Evolutionary conservation across 192 early-diverging fungal genomes (phyloP), one percentile per base, ranked within the genome.

Genomic region (Coemansia asiatica): DNA sequence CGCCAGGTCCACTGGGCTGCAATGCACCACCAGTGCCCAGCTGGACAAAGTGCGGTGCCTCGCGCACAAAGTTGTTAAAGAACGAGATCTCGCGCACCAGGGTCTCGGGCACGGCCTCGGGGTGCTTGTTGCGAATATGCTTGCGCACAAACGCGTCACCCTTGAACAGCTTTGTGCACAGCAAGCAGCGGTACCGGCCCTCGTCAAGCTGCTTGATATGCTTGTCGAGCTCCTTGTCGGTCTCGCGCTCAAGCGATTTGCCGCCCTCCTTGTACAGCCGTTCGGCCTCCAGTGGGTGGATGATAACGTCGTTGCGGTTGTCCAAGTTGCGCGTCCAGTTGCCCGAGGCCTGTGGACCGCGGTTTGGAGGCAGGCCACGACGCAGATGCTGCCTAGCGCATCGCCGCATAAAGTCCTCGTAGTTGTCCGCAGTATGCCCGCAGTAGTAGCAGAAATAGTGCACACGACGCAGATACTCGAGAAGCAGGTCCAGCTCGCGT

Each of bases 391-490:
- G 75, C 44, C 86, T 71, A 25, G 83, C 78, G 60, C 92, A 92
- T 60, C 90, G 88, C 63, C 95, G 89, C 44, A 70, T 63, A 78
- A 95, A 90, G 80, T 97, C 94, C 74, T 98, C 95, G 6, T 86
- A 66, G 67, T 83, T 89, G 61, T 91, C 89, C 50, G 89, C 88
- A 28, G 95, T 92, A 57, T 88, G 76, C 13, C 90, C 94, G 64
- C 90, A 93, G 85, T 98, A 98, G 84, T 96, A 97, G 85, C 95
- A 95, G 70, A 92, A 98, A 60, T 90, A 85, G 83, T 97, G 95
- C 7, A 96, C 94, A 27, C 87, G 85, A 49, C 94, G 89, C 26
- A 96, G 83, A 64, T 98, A 98, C 61, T 85, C 85, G 38, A 98
- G 85, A 59, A 86, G 82, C 61, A 96, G 61, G 70, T 98, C 97